Evolutionary conservation across 805 yeast genomes (phyloP).

Genomic region (Wickerhamiella lipophila): DNA sequence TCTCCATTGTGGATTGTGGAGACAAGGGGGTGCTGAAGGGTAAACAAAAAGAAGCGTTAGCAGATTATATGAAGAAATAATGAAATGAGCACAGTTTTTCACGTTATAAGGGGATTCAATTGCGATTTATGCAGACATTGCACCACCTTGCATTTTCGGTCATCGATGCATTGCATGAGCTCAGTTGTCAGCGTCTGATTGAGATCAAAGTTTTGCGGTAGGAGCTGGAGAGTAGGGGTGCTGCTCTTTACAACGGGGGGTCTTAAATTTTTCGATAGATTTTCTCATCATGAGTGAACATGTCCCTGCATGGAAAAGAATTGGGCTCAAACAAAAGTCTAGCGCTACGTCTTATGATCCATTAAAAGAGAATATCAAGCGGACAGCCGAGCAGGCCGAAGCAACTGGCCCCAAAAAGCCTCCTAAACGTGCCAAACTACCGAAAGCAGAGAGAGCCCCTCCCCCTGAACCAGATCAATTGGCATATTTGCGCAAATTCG

Average conservation of each 20-base stretch:
- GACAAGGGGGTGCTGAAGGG: not conserved
- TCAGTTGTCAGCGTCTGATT: too few species aligned
- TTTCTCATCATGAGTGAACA: slow-evolving; percentile 13
- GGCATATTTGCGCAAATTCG: slow-evolving; percentile 47
- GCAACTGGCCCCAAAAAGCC: slow-evolving; percentile 35
- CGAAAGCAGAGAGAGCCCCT: slow-evolving; percentile 51
- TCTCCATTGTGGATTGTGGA: not conserved
- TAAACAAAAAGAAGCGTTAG: not conserved
- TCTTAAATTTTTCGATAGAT: not conserved
- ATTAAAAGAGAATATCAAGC: slow-evolving; percentile 22
- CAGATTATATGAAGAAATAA: too few species aligned
- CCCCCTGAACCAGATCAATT: slow-evolving; percentile 72
- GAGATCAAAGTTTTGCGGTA: too few species aligned
- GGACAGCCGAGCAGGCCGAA: slow-evolving; percentile 19
- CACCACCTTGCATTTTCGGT: slow-evolving; percentile 7
- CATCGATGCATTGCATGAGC: slow-evolving; percentile 4
- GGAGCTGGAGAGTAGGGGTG: not conserved
- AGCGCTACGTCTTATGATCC: slow-evolving; percentile 29
- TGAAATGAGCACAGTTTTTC: too few species aligned
- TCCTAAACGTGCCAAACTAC: slow-evolving; percentile 56
- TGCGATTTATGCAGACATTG: not conserved
- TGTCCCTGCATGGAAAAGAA: slow-evolving; percentile 74
- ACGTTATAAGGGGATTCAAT: too few species aligned
- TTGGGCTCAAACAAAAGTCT: slow-evolving; percentile 48
- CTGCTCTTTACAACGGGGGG: not conserved